Conservation (phyloP, 345 rosid genomes). For the Cardamine chenopodiifolia region DNA sequence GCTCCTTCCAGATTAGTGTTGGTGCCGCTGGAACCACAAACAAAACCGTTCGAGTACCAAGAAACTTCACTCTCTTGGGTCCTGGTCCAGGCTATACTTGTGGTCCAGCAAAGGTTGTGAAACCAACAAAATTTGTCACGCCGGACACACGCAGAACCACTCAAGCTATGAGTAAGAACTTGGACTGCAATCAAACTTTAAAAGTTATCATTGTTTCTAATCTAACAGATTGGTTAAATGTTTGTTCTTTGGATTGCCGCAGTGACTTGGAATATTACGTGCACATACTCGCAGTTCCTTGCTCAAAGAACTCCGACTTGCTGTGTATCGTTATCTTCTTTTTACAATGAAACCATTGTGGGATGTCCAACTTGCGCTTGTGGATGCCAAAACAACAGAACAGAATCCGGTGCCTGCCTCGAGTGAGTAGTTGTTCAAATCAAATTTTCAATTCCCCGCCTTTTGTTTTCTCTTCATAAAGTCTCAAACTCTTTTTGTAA, state of each 20-base stretch:
- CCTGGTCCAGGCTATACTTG: constrained; percentile 98
- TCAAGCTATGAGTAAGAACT: constrained; percentile 83
- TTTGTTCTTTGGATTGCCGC: constrained; percentile 20
- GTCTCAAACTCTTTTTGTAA: background rate
- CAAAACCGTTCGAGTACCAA: constrained; percentile 75
- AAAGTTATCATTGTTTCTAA: background rate
- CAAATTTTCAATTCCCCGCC: background rate
- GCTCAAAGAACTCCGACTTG: constrained; percentile 88
- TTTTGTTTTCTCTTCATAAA: constrained; percentile 1
- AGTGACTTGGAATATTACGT: constrained; percentile 99
- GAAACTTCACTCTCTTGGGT: constrained; percentile 74
- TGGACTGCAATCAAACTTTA: background rate
- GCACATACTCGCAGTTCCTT: constrained; percentile 88
- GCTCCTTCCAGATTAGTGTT: constrained; percentile 81
- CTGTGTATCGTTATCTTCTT: constrained; percentile 89
- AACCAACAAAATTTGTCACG: constrained; percentile 62
- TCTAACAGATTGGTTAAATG: background rate
- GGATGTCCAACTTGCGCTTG: constrained; percentile 84
- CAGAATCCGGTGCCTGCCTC: constrained; percentile 58
- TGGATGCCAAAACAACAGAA: constrained; percentile 67
- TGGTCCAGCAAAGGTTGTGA: constrained; percentile 73
- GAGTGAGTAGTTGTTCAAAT: constrained; percentile 57
- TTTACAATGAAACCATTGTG: constrained; percentile 78
- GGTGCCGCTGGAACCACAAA: constrained; percentile 88
- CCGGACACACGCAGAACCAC: constrained; percentile 80